Percentiles rank a stretch among this genome's conserved stretches.
Conservation (phyloP, 495 filamentous ascomycete genomes). For the Xylaria longipes region DNA sequence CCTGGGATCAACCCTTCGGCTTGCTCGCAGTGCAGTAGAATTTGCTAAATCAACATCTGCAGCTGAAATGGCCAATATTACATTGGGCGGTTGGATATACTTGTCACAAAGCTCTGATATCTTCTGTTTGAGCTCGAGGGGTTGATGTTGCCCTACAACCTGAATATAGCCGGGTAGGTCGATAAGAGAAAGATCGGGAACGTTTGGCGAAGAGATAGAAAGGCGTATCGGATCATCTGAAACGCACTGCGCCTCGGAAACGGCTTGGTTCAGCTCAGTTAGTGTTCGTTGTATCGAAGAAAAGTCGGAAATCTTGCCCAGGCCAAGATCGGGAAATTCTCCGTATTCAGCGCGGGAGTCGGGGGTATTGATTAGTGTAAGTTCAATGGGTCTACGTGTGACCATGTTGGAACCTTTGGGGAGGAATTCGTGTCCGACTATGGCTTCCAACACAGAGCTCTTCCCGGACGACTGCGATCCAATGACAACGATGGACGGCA, state of each 20-base stretch:
- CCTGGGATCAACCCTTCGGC: conserved; percentile 88
- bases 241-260: conserved; percentile 88
- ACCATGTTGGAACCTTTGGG: conserved; percentile 99
- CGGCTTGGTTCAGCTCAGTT: conserved; percentile 93
- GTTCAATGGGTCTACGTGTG: conserved; percentile 92
- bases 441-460: conserved; percentile 95
- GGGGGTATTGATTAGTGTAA: conserved; percentile 95
- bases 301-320: conserved; percentile 94
- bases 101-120: conserved; percentile 97
- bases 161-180: conserved; percentile 98
- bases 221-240: conserved; percentile 97
- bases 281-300: conserved; percentile 89
- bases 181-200: conserved; percentile 95
- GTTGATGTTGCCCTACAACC: conserved; percentile 88
- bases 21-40: conserved; percentile 89
- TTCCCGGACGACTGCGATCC: conserved; percentile 98
- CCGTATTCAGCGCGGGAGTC: conserved; percentile 90
- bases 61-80: conserved; percentile 96
- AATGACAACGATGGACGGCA: conserved; percentile 98
- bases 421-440: conserved; percentile 97
- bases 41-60: conserved; percentile 98
- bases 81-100: conserved; percentile 95
- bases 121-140: conserved; percentile 89
- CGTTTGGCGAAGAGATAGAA: conserved; percentile 90
- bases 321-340: conserved; percentile 91